Evolutionary conservation across 257 asterid species (phyloP).

Genomic region (Ocimum tenuiflorum): DNA sequence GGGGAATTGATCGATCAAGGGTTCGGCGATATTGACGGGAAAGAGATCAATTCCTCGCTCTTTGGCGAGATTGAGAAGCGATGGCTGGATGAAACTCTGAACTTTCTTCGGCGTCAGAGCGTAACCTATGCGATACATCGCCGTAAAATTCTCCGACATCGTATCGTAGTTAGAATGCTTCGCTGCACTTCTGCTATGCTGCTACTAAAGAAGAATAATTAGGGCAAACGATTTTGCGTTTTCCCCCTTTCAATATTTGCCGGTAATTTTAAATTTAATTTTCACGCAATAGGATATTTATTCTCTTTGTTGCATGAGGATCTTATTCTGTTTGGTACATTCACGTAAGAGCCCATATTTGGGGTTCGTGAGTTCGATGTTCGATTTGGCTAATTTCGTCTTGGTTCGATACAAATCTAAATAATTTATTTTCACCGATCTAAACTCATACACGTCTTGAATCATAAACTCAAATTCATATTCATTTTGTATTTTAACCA

Average conservation of each 20-base stretch:
- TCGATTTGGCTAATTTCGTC: too few relatives aligned
- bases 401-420: too few relatives aligned
- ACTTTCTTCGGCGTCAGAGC: constrained; percentile 64
- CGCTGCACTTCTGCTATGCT: neutral
- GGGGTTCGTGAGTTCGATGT: too few relatives aligned
- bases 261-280: neutral
- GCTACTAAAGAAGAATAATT: neutral
- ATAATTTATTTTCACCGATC: too few relatives aligned
- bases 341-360: too few relatives aligned
- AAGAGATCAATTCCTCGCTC: constrained; percentile 51
- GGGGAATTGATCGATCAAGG: constrained; percentile 55
- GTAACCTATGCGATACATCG: constrained; percentile 49
- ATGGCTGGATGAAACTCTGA: constrained; percentile 46
- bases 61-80: constrained; percentile 45
- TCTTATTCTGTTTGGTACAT: too few relatives aligned
- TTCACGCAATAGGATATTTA: too few relatives aligned
- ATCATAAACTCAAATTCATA: too few relatives aligned
- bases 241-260: neutral
- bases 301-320: too few relatives aligned
- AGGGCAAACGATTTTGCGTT: neutral
- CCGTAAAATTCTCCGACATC: constrained; percentile 22
- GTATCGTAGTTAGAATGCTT: constrained; percentile 2
- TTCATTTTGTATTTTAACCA: too few relatives aligned
- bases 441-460: too few relatives aligned
- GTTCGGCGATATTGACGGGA: constrained; percentile 35